Base-by-base conservation (phyloP, 768 basidiomycete species). In the Coprinellus micaceus region DNA sequence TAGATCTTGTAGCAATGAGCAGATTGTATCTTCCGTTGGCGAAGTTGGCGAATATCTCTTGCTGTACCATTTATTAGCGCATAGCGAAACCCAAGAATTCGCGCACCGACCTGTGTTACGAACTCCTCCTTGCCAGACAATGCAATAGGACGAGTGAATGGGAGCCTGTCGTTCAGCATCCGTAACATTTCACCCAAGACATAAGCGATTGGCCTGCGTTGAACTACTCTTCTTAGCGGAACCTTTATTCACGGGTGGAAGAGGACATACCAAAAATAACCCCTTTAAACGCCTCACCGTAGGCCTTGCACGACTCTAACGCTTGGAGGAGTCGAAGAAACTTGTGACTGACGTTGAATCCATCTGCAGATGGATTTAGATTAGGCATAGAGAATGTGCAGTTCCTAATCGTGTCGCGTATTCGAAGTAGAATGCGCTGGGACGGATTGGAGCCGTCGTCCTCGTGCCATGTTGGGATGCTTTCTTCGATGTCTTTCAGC, bases 331-430 rank as follows among this genome's bases (percentile, higher is more conserved):
- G 66, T 60, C 74, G 80, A 40, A 78, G 61, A 58, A 91, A 83
- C 58, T 92, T 91, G 1, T 81, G 82, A 0, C 84, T 82, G 17
- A 88, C 80, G 62, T 91, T 91, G 64, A 82, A 84, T 4, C 82
- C 76, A 52, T 70, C 69, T 5, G 86, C 87, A 24, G 72, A 74
- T 1, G 77, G 62, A 61, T 85, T 79, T 7, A 82, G 66, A 56
- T 85, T 86, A 12, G 88, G 86, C 76, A 84, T 81, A 5, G 79
- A 72, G 63, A 83, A 88, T 15, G 75, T 68, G 83, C 82, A 87
- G 58, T 85, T 79, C 63, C 79, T 80, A 40, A 90, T 67, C 15
- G 78, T 65, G 39, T 75, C 68, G 44, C 67, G 73, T 10, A 77
- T 69, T 26, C 61, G 58, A 64, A 64, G 58, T 49, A 65, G 60